Evolutionary conservation across 2,329 filamentous ascomycete species (phyloP).

Genomic region (Allantophomopsis lycopodina): DNA sequence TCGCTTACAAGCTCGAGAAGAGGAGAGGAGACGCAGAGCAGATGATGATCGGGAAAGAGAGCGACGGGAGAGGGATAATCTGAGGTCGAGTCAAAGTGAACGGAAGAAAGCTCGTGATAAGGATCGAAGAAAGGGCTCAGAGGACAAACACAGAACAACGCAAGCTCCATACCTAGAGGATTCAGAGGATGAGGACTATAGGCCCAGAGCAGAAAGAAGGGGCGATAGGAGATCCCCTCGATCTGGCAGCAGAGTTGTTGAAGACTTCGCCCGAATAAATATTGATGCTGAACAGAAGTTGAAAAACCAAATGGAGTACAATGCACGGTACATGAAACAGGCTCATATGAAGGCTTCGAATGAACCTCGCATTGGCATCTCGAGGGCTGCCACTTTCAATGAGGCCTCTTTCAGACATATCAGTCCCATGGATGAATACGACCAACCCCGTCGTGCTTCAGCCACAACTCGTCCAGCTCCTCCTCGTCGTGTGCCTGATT

Average conservation of each 20-base stretch:
- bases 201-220: constrained; percentile 9
- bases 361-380: constrained; percentile 7
- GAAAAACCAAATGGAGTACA: constrained; percentile 11
- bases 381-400: too few relatives aligned
- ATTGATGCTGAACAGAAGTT: constrained; percentile 2
- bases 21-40: constrained; percentile 17
- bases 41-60: constrained; percentile 16
- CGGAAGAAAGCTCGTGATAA: constrained; percentile 22
- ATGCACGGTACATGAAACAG: constrained; percentile 15
- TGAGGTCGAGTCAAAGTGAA: constrained; percentile 12
- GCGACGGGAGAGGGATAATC: constrained; percentile 16
- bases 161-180: constrained; percentile 12
- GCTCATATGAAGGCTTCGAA: constrained; percentile 16
- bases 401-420: too few relatives aligned
- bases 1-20: constrained; percentile 15
- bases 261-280: constrained; percentile 3
- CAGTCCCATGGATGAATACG: constrained; percentile 13
- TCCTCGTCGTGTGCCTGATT: constrained; percentile 4
- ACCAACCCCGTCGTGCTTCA: constrained; percentile 15
- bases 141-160: constrained; percentile 14
- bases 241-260: constrained; percentile 8
- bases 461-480: constrained; percentile 12
- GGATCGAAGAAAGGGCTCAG: constrained; percentile 21
- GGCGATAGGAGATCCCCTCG: constrained; percentile 10
- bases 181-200: constrained; percentile 9